Percentiles rank a stretch among this genome's conserved stretches.
phyloP scores from a whole-genome alignment of 225 moss, liverwort and hornwort genomes.

The Polytrichum commune region DNA sequence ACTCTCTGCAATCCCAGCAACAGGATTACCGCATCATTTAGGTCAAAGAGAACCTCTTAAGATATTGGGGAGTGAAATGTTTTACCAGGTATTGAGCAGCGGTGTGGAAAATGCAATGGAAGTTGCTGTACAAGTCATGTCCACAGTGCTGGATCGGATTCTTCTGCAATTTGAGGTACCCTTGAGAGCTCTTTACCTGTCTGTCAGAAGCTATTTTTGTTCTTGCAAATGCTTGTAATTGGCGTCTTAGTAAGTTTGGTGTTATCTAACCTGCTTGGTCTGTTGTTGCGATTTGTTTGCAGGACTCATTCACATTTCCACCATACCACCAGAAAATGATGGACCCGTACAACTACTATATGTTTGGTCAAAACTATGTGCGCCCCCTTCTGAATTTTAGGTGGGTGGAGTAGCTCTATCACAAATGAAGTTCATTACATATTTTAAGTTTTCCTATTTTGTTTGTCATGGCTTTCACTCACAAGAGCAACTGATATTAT shows the following conservation, averaged over 20 bases:
- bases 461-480: no score
- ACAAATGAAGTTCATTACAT: not conserved
- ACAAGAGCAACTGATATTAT: no score
- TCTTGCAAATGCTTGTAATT: not conserved
- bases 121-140: slow-evolving; percentile 52
- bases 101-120: slow-evolving; percentile 70
- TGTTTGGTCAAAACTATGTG: slow-evolving; percentile 93
- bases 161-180: slow-evolving; percentile 84
- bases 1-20: not conserved
- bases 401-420: slow-evolving; percentile 27
- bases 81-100: slow-evolving; percentile 64
- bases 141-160: slow-evolving; percentile 84
- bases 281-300: slow-evolving; percentile 8
- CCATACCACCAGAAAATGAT: slow-evolving; percentile 79
- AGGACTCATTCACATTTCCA: slow-evolving; percentile 84
- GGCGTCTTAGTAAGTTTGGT: no score
- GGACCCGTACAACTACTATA: slow-evolving; percentile 88
- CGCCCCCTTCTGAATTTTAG: slow-evolving; percentile 87
- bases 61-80: not conserved
- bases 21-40: not conserved
- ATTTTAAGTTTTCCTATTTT: no score
- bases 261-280: no score
- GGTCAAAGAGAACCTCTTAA: not conserved
- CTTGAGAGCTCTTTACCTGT: not conserved
- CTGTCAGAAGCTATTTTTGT: not conserved